Evolutionary conservation across 176 grass and related monocot species (phyloP), one percentile per base, ranked within the genome.

Genomic region (Ensete glaucum): DNA sequence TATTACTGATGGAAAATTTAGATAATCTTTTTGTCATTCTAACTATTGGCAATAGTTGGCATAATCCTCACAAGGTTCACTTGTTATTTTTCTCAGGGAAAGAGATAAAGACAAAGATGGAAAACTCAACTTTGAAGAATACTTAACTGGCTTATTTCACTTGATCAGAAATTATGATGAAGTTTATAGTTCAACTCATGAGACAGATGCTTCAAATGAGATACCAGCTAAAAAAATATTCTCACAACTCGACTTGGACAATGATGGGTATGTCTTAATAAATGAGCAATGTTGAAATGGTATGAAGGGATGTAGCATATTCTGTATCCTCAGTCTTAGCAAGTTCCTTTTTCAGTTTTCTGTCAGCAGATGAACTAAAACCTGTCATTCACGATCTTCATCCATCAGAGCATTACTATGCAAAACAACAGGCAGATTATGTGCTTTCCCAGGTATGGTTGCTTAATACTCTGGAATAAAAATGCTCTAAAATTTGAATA

Each of bases 351-450:
- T 89, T 78, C 80, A 99, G 96, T 80, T 72, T 99, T 43, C 82
- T 99, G 79, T 89, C 88, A 73, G 83, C 85, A 65, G 82, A 87
- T 73, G 94, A 97, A 74, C 69, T 98, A 67, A 87, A 81, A 65
- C 88, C 88, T 77, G 76, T 83, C 67, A 93, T 98, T 69, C 79
- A 74, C 26, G 87, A 89, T 81, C 83, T 98, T 56, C 88, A 93
- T 82, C 94, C 90, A 52, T 85, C 86, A 78, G 94, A 91, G 79
- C 78, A 74, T 50, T 91, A 85, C 82, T 93, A 93, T 80, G 90
- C 94, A 56, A 98, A 91, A 73, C 90, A 98, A 73, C 94, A 98
- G 89, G 84, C 94, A 62, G 88, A 95, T 84, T 99, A 94, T 73
- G 79, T 85, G 49, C 75, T 95, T 87, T 82, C 83, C 50, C 86